phyloP scores from a whole-genome alignment of 345 rosid genomes.

The Pseudoturritis turrita region DNA sequence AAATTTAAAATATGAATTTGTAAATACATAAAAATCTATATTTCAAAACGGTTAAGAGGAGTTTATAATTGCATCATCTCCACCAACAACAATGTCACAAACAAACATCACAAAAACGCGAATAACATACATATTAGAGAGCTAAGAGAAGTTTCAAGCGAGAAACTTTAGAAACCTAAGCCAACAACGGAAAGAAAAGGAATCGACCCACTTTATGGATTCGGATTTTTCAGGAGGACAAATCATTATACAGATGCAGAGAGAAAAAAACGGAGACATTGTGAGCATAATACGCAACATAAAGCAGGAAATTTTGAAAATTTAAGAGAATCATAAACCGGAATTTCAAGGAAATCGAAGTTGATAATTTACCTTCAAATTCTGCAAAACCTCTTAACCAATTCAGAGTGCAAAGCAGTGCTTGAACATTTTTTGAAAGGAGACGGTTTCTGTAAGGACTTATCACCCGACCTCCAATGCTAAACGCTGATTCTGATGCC shows the following conservation, averaged over 20 bases:
- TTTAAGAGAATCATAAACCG: background rate
- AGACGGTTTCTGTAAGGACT: no score
- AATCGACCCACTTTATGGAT: background rate
- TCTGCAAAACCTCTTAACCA: no score
- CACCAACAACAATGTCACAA: slow-evolving; percentile 17
- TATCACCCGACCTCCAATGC: no score
- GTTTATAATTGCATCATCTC: slow-evolving; percentile 60
- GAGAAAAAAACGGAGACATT: background rate
- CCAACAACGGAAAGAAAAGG: background rate
- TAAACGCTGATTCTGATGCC: no score
- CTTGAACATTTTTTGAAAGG: no score
- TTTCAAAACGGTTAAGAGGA: no score
- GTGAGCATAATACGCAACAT: background rate
- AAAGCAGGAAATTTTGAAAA: background rate
- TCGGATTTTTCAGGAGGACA: background rate
- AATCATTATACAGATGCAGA: background rate
- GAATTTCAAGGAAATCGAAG: background rate
- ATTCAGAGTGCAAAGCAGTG: no score
- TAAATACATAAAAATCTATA: no score
- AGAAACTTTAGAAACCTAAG: background rate
- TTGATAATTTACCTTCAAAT: no score
- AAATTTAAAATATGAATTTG: no score
- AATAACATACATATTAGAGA: background rate
- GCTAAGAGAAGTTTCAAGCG: background rate
- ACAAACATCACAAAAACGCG: background rate